Percentiles rank a stretch among this genome's conserved stretches.
Evolutionary conservation across 1,139 yeast species (phyloP).

Genomic region (Pichia sp.): DNA sequence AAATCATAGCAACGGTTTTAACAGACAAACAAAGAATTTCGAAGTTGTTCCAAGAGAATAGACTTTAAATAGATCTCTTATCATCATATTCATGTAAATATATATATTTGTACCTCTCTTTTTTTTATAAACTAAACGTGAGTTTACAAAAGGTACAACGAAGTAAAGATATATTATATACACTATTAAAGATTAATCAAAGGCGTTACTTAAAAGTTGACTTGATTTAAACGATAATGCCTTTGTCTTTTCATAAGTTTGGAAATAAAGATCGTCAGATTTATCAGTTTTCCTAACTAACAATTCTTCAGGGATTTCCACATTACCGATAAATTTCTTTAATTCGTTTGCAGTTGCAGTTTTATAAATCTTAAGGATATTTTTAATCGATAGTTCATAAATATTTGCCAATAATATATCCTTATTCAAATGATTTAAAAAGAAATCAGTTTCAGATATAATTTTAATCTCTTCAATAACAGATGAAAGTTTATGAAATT

Average conservation of each 20-base stretch:
- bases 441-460: constrained; percentile 46
- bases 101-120: not conserved
- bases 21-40: constrained; percentile 23
- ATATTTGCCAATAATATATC: constrained; percentile 20
- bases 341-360: constrained; percentile 17
- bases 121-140: not conserved
- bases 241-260: constrained; percentile 54
- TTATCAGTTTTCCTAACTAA: constrained; percentile 8
- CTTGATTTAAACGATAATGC: constrained; percentile 50
- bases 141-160: not conserved
- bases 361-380: constrained; percentile 22
- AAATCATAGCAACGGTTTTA: constrained; percentile 24
- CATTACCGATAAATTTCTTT: not conserved
- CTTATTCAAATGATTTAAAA: constrained; percentile 33
- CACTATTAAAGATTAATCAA: constrained; percentile 16
- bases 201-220: constrained; percentile 40
- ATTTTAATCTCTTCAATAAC: constrained; percentile 40
- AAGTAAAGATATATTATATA: constrained; percentile 2
- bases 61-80: not conserved
- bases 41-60: constrained; percentile 27
- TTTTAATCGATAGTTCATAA: constrained; percentile 19
- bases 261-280: constrained; percentile 33
- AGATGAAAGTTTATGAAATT: constrained; percentile 43
- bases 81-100: not conserved
- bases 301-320: constrained; percentile 6